Base-by-base conservation (phyloP, 441 rosid species). In the Aleurites moluccanus region DNA sequence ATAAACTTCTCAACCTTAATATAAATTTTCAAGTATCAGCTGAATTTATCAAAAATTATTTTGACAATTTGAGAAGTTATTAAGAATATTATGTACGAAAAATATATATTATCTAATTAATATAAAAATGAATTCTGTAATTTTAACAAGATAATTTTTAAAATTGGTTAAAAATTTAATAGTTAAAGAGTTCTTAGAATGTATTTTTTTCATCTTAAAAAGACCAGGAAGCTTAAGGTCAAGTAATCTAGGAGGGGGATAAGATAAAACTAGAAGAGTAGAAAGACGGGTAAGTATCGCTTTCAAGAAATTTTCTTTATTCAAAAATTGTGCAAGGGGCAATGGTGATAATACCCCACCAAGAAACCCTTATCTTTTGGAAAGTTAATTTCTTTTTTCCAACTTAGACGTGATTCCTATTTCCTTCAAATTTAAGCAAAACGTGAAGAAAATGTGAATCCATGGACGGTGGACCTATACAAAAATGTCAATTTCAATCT, bases 391-490 rank as follows among this genome's bases (percentile, higher is more conserved):
- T 69, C 16, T 55, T 38, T 53, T 73, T 73, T 49, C 65, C 69
- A 73, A 59, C 28, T 53, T 67, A 42, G 77, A 74, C 47, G 35
- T 42, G 79, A 47, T 73, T 57, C 44, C 30, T 3, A 16, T 40
- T 65, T 74, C 27, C 79, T 80, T 83, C 57, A 65, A 74, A 81
- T 40, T 53, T 20, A 77, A 74, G 79, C 69, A 65, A 76, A 33
- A 42, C 69, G 60, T 40, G 33, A 10, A 65, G 6, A 77, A 64
- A 75, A 72, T 64, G 52, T 27, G 76, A 73, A 53, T 61, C 27
- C 27, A 55, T 47, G n/a, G 45, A 64, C 47, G 40, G 4, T 5
- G 27, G 77, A 28, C 1, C 33, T 15, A 38, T 16, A 3, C 4
- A 28, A 9, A 33, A 44, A 62, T 16, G 23, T 33, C 67, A 53